Percentiles rank a stretch among this genome's conserved stretches.
Evolutionary conservation across 495 filamentous ascomycete species (phyloP).

Genomic region (Penicillium soppii): DNA sequence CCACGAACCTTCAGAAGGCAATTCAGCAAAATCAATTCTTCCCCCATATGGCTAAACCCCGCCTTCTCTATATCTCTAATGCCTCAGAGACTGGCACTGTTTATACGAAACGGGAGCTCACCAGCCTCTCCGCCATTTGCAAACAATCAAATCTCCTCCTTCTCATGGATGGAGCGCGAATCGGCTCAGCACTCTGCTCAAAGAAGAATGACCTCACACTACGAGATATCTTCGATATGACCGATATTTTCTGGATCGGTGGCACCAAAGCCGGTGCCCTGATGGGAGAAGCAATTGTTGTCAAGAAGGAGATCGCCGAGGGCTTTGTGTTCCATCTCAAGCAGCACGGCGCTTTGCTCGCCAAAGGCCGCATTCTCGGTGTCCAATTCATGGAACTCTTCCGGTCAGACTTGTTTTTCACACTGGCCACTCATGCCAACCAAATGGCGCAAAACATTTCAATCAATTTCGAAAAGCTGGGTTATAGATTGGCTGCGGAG

Average conservation of each 20-base stretch:
- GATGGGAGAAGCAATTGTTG: constrained; percentile 44
- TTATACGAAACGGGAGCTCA: constrained; percentile 37
- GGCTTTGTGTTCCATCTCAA: constrained; percentile 46
- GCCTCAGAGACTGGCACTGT: constrained; percentile 44
- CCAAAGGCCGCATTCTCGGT: constrained; percentile 42
- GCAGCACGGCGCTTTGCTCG: constrained; percentile 44
- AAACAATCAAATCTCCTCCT: constrained; percentile 34
- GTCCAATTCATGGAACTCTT: constrained; percentile 47
- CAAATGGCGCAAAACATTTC: constrained; percentile 38
- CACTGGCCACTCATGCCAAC: constrained; percentile 41
- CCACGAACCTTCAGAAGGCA: constrained; percentile 33
- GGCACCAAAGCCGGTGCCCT: constrained; percentile 45
- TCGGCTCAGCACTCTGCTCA: constrained; percentile 38
- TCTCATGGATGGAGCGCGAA: constrained; percentile 42
- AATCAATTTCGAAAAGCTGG: constrained; percentile 25
- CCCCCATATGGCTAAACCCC: constrained; percentile 46
- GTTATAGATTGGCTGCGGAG: constrained; percentile 29
- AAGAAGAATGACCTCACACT: constrained; percentile 33
- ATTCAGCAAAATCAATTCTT: constrained; percentile 40
- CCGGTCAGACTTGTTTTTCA: constrained; percentile 37
- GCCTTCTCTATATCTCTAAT: constrained; percentile 44
- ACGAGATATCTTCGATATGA: constrained; percentile 36
- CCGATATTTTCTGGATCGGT: constrained; percentile 48
- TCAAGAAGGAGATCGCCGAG: constrained; percentile 33
- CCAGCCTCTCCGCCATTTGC: constrained; percentile 31